Evolutionary conservation across 495 filamentous ascomycete species (phyloP).

Genomic region (Annulohypoxylon maeteangense): DNA sequence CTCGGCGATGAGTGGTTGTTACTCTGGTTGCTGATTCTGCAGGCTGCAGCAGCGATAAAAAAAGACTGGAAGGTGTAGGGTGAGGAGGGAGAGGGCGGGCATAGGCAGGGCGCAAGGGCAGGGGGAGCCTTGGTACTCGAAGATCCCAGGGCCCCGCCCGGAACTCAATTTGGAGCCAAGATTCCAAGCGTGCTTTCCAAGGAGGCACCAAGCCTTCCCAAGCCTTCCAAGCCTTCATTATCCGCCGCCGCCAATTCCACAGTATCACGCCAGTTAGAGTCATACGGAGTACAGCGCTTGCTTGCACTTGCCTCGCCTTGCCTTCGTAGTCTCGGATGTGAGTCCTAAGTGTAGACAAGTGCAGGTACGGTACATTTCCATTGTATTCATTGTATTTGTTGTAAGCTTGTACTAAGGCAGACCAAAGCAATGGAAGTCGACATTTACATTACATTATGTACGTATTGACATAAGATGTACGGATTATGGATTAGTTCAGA

Average conservation of each 20-base stretch:
- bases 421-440: conserved; percentile 6
- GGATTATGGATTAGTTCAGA: background rate
- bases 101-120: background rate
- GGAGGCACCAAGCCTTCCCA: conserved; percentile 5
- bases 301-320: background rate
- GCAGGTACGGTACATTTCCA: background rate
- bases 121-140: background rate
- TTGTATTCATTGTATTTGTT: background rate
- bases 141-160: conserved; percentile 21
- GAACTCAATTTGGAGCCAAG: conserved; percentile 39
- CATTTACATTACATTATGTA: conserved; percentile 32
- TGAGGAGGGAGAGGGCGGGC: background rate
- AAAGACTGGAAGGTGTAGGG: conserved; percentile 23
- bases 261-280: conserved; percentile 12
- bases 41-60: conserved; percentile 26
- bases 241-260: conserved; percentile 39
- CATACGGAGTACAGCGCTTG: conserved; percentile 14
- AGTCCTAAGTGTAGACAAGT: conserved; percentile 18
- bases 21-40: conserved; percentile 14
- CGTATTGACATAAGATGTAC: background rate
- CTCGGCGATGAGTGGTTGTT: conserved; percentile 40
- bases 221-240: conserved; percentile 46
- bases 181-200: conserved; percentile 6
- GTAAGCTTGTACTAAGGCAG: background rate
- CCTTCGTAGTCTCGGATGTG: conserved; percentile 11